These are phyloP conservation scores for Zymoseptoria brevis DNA, from an alignment of 2,329 filamentous ascomycete species.

Conservation along the genomic window DNA sequence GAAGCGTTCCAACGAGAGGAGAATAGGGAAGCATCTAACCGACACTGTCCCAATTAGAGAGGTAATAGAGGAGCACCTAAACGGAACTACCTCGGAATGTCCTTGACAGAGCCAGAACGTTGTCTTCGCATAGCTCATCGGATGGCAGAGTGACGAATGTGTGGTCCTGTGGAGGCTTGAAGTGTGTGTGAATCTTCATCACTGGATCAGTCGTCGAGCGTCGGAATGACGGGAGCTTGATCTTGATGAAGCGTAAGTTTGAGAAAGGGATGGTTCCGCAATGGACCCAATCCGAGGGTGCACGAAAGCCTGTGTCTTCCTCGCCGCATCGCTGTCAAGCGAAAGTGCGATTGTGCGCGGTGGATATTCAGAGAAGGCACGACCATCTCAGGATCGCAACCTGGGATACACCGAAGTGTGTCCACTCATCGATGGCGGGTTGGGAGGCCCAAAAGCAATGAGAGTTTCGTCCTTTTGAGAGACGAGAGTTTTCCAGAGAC, in stretches of 20 bases:
- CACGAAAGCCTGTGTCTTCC: background rate
- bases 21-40: background rate
- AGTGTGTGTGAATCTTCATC: background rate
- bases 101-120: background rate
- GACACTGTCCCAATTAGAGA: background rate
- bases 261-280: background rate
- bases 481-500: too few relatives aligned
- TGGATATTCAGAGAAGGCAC: background rate
- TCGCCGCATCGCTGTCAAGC: background rate
- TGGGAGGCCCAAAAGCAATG: background rate
- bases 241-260: background rate
- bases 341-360: background rate
- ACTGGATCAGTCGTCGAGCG: background rate
- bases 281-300: background rate
- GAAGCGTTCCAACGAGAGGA: background rate
- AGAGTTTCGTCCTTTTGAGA: background rate
- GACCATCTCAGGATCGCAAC: background rate
- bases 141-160: background rate
- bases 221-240: background rate
- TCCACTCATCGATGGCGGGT: background rate
- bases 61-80: background rate
- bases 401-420: background rate
- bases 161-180: background rate
- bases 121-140: background rate
- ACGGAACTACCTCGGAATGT: background rate